Conservation (phyloP, 306 rosid genomes). For the Cicer chorassanicum region DNA sequence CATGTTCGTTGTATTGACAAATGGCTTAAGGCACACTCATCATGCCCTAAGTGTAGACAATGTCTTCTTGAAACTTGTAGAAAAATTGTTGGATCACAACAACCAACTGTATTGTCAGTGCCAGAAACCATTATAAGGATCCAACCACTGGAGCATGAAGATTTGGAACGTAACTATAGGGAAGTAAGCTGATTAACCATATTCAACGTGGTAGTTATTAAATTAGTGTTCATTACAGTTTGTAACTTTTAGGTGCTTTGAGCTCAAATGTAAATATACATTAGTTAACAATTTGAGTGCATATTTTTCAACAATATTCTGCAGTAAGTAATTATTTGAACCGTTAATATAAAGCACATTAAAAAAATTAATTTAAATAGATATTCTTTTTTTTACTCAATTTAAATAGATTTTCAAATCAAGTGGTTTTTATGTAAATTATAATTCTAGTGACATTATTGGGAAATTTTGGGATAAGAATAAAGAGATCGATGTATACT, state of each 20-base stretch:
- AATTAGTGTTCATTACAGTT: slow-evolving; percentile 4
- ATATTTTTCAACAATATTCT: slow-evolving; percentile 38
- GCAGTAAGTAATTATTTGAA: slow-evolving; percentile 10
- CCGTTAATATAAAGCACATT: too few species aligned
- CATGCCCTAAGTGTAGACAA: slow-evolving; percentile 92
- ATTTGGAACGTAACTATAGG: slow-evolving; percentile 58
- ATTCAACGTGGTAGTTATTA: too few species aligned
- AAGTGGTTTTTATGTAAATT: not conserved
- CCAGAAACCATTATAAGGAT: slow-evolving; percentile 56
- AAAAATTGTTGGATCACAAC: slow-evolving; percentile 64
- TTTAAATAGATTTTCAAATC: not conserved
- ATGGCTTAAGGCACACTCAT: slow-evolving; percentile 82
- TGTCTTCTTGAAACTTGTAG: slow-evolving; percentile 73
- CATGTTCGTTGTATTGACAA: slow-evolving; percentile 84
- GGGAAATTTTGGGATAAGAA: not conserved
- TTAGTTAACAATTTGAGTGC: slow-evolving; percentile 13
- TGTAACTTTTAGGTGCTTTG: slow-evolving; percentile 13
- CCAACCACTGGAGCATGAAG: slow-evolving; percentile 66
- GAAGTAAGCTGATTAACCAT: slow-evolving; percentile 33
- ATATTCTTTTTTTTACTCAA: too few species aligned
- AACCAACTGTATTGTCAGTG: slow-evolving; percentile 38
- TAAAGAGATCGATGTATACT: not conserved
- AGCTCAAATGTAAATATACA: slow-evolving; percentile 32
- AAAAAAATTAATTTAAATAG: too few species aligned
- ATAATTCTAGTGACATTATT: not conserved